Evolutionary conservation across 2,329 filamentous ascomycete species (phyloP).

Genomic region (Colletotrichum sp.): DNA sequence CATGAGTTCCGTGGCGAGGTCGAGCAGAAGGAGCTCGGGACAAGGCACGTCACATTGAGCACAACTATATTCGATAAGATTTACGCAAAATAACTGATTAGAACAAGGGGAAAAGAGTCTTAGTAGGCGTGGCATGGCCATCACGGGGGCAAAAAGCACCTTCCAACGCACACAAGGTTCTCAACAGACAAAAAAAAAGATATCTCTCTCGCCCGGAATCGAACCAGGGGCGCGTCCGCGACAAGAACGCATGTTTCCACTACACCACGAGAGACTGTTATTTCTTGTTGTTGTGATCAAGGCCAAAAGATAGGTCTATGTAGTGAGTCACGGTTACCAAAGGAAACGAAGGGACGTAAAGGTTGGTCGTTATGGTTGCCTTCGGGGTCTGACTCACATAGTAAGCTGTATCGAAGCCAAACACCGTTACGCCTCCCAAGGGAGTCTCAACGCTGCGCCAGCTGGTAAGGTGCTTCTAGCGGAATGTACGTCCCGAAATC

Average conservation of each 20-base stretch:
- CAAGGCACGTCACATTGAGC: background rate
- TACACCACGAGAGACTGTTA: background rate
- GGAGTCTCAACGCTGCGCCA: too few relatives aligned
- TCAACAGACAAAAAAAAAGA: background rate
- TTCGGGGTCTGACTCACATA: background rate
- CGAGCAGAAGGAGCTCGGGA: background rate
- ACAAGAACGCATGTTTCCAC: background rate
- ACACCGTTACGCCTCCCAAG: too few relatives aligned
- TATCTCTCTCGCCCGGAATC: background rate
- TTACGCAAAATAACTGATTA: background rate
- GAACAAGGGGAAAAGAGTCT: accelerated
- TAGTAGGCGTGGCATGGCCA: background rate
- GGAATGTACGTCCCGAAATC: too few relatives aligned
- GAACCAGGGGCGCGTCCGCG: background rate
- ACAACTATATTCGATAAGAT: accelerated
- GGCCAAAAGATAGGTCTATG: accelerated
- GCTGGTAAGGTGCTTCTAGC: too few relatives aligned
- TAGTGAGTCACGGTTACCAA: background rate
- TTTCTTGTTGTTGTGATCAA: background rate
- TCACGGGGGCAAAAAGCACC: background rate
- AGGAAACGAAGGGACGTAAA: background rate
- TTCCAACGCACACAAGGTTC: background rate
- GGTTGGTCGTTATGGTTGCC: background rate
- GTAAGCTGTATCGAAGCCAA: background rate
- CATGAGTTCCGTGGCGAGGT: background rate